Base-by-base conservation (phyloP, 75 land plant genomes). In the Larix kaempferi region DNA sequence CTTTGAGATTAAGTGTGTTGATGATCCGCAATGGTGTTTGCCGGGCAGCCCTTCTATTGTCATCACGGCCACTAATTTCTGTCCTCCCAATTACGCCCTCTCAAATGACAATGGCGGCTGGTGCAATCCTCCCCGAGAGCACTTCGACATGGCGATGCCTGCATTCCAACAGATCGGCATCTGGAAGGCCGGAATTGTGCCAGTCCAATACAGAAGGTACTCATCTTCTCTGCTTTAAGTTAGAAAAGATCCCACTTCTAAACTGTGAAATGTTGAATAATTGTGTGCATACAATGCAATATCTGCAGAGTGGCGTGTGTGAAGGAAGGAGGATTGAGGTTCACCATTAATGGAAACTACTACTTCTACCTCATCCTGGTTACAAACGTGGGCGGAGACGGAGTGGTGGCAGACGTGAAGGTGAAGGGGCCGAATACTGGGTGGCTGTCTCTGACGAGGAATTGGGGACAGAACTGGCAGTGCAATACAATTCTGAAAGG, bases 391-490 rank as follows among this genome's bases (percentile, higher is more conserved):
- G 88, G 78, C 0, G 90, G 88, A 6, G 75, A 78, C 17, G 89
- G 90, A 19, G 81, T 78, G 19, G 88, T 89, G 5, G 27, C 12
- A 3, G 76, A 33, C 25, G 78, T 84, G 59, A 25, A 22, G 41
- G 59, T 89, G 14, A 89, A 86, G 82, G 84, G 83, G 1, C 22
- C 81, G 8, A 77, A 52, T 1, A 81, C 77, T 0, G 81, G 56
- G 2, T 89, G 91, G 90, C 25, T 80, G 61, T 15, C 74, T 12
- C 78, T 89, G 82, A 60, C 23, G 3, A 56, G 86, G 64, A 82
- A 80, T n/a, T 89, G 91, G 91, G 91, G 91, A 23, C 86, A 87
- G 79, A 84, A 84, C 49, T 89, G 91, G 91, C 78, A 80, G 66
- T 71, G 23, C 23, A 41, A 37, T 15, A 19, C n/a, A 7, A 71